A percentile compares a stretch with the other conserved stretches of the same genome.
These are phyloP conservation scores for Camelina neglecta DNA, from an alignment of 345 rosid genomes.

Conservation along the genomic window DNA sequence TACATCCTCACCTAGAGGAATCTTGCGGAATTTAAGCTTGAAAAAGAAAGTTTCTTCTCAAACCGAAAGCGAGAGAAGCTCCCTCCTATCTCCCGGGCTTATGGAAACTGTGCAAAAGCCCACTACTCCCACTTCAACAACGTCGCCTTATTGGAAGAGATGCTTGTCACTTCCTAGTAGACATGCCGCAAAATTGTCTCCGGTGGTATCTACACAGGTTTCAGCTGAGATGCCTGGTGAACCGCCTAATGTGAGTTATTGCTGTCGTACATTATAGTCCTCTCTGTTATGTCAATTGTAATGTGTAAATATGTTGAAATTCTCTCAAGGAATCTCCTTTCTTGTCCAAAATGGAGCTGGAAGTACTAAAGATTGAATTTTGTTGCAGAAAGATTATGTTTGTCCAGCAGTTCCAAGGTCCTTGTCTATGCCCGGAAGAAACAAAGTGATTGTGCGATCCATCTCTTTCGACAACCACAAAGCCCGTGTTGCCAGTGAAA, in stretches of 20 bases:
- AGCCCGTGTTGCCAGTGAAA: constrained; percentile 49
- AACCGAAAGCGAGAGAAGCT: constrained; percentile 69
- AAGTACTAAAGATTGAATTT: constrained; percentile 4
- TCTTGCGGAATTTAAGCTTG: constrained; percentile 73
- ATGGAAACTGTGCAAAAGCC: constrained; percentile 57
- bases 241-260: constrained; percentile 57
- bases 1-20: constrained; percentile 62
- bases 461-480: constrained; percentile 62
- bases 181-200: constrained; percentile 70
- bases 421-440: constrained; percentile 75
- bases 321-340: background rate
- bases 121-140: constrained; percentile 43
- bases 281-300: background rate
- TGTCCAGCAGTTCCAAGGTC: constrained; percentile 73
- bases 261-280: constrained; percentile 7
- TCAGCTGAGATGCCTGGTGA: constrained; percentile 66
- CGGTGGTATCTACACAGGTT: constrained; percentile 58
- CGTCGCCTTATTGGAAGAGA: constrained; percentile 66
- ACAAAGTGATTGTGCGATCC: constrained; percentile 78
- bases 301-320: background rate
- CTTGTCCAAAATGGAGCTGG: background rate
- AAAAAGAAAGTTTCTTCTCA: constrained; percentile 55
- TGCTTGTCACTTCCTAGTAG: constrained; percentile 82
- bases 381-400: constrained; percentile 61
- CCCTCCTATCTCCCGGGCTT: constrained; percentile 61